Base-by-base conservation (phyloP, 805 yeast species). In the Clavispora phyllophila region DNA sequence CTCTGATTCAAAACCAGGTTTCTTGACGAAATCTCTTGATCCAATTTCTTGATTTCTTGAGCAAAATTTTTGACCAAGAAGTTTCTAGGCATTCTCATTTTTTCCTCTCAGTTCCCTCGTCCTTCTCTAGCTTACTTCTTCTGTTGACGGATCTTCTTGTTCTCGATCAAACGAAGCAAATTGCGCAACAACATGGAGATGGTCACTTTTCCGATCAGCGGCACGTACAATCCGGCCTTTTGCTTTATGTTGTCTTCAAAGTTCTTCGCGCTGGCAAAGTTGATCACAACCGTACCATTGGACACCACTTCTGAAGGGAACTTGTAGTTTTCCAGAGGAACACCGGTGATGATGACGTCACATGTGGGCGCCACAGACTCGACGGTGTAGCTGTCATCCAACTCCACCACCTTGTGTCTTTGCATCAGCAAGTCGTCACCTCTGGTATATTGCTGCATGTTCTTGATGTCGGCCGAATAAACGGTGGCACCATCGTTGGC, bases 401-500 rank as follows among this genome's bases (percentile, higher is more conserved):
- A 56, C 34, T 68, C 73, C 22, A 64, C 61, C 12, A 89, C 96
- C 49, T 82, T 84, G 62, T 93, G 99, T 58, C 90, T 82, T 43
- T 75, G 79, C 55, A 84, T 78, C 58, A 78, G 79, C 54, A 93
- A 72, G 31, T 95, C 95, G 55, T 87, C 95, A 27, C 99, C 99
- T 56, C 99, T 78, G 17, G 96, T 91, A 66, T 87, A 93, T 61
- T 81, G 81, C 63, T 93, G 98, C 49, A 89, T 81, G 54, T 88
- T 86, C 55, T 84, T 81, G 39, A 93, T 67, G 60, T 93, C 98
- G 2, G 82, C 91, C 1, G 98, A 90, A 62, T 85, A 93, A 2
- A 93, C 98, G 1, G 83, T 84, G 18, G 99, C 99, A 48, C 99
- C 99, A 59, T 93, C 99, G 58, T 93, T 93, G 15, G 99, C 98